A percentile compares a stretch with the other conserved stretches of the same genome.
phyloP scores from a whole-genome alignment of 768 basidiomycete genomes.

The Trametopsis cervina region DNA sequence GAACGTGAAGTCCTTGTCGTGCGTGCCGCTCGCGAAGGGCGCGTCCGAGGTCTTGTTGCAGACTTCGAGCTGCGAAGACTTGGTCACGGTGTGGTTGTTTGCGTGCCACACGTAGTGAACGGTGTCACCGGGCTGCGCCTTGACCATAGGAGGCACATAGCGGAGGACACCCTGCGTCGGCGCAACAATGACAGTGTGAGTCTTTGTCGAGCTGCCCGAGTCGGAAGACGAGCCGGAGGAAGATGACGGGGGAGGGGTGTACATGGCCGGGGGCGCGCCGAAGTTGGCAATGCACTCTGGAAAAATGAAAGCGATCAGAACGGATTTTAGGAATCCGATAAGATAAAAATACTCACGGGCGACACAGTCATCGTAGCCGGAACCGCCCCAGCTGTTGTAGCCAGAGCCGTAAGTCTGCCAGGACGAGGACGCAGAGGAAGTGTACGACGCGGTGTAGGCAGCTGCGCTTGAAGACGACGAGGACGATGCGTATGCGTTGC shows the following conservation, averaged over 20 bases:
- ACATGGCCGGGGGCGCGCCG: conserved; percentile 31
- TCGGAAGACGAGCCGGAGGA: conserved; percentile 14
- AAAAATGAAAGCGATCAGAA: conserved; percentile 1
- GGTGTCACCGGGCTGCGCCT: conserved; percentile 73
- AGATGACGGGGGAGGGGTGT: conserved; percentile 22
- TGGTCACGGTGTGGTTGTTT: conserved; percentile 78
- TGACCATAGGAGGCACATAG: conserved; percentile 67
- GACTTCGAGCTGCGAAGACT: conserved; percentile 54
- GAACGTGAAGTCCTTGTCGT: conserved; percentile 60
- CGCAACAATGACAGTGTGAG: conserved; percentile 73
- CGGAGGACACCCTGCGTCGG: conserved; percentile 71
- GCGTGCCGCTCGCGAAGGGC: conserved; percentile 60
- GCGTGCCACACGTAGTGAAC: conserved; percentile 73
- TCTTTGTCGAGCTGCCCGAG: conserved; percentile 34
- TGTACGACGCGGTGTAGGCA: not conserved
- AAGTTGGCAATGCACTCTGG: conserved; percentile 64
- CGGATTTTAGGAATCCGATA: no score
- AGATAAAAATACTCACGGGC: conserved; percentile 42
- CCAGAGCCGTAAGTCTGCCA: conserved; percentile 37
- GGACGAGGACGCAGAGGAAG: conserved; percentile 6
- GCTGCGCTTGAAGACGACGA: not conserved
- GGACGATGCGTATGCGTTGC: not conserved
- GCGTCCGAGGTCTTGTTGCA: conserved; percentile 66
- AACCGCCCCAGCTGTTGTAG: conserved; percentile 48
- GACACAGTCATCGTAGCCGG: conserved; percentile 61